Conservation (phyloP, 208 protist species). For the Acanthamoeba castellanii region DNA sequence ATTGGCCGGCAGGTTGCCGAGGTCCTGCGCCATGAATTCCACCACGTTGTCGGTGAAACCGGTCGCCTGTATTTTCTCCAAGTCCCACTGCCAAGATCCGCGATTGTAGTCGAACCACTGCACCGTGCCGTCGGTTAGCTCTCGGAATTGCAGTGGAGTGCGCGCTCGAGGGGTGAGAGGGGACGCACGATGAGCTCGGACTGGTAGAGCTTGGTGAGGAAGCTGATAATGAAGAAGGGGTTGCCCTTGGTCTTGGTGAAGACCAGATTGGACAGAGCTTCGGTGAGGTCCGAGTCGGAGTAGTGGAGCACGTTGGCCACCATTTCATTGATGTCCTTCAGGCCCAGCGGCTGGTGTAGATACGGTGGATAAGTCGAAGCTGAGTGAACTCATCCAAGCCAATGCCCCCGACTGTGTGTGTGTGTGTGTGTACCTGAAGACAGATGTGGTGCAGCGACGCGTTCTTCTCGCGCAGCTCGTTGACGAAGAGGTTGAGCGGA, state of each 20-base stretch:
- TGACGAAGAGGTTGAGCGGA: slow-evolving; percentile 40
- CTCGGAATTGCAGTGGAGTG: neutral
- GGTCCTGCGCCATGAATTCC: slow-evolving; percentile 74
- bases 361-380: too few species aligned
- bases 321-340: slow-evolving; percentile 53
- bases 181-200: slow-evolving; percentile 43
- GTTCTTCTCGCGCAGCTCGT: slow-evolving; percentile 41
- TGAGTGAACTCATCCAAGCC: neutral
- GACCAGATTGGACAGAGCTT: neutral
- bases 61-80: slow-evolving; percentile 47
- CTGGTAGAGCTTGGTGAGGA: slow-evolving; percentile 73
- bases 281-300: neutral
- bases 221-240: slow-evolving; percentile 71
- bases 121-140: neutral
- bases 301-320: slow-evolving; percentile 47
- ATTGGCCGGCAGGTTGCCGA: neutral
- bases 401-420: neutral
- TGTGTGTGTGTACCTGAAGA: neutral
- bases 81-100: slow-evolving; percentile 38
- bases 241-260: slow-evolving; percentile 71
- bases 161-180: neutral
- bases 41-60: slow-evolving; percentile 71
- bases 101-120: slow-evolving; percentile 52
- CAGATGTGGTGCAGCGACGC: slow-evolving; percentile 6
- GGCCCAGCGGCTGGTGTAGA: neutral